Conservation (phyloP, 1,139 yeast genomes). For the Candida dubliniensis region DNA sequence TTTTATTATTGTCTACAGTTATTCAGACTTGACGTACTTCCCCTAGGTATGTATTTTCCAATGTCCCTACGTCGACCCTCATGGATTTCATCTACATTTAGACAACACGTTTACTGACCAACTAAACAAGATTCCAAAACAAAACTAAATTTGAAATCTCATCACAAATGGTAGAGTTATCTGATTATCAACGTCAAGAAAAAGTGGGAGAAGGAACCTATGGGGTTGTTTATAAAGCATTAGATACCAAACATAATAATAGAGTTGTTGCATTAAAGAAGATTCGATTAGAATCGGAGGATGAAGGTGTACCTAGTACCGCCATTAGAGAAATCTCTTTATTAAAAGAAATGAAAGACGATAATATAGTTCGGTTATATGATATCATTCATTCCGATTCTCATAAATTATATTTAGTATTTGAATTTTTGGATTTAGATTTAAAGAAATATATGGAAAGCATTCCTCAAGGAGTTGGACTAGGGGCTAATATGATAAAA, state of each 20-base stretch:
- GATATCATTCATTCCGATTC: constrained; percentile 98
- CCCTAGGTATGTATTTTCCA: no score
- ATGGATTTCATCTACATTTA: no score
- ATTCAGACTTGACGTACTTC: no score
- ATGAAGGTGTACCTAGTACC: constrained; percentile 98
- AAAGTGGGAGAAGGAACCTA: constrained; percentile 98
- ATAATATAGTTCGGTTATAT: constrained; percentile 84
- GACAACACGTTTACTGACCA: no score
- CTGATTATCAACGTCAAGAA: constrained; percentile 90
- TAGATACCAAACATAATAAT: constrained; percentile 85
- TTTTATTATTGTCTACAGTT: no score
- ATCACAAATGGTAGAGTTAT: constrained; percentile 71
- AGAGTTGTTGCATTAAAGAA: constrained; percentile 92
- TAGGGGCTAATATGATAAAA: constrained; percentile 88
- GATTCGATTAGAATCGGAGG: constrained; percentile 93
- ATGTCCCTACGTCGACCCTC: no score
- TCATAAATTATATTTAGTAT: constrained; percentile 88
- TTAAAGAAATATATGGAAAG: constrained; percentile 96
- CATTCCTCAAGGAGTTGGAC: constrained; percentile 87
- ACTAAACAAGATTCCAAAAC: no score
- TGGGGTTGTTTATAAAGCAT: constrained; percentile 96
- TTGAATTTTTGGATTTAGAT: constrained; percentile 91
- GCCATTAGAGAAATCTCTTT: constrained; percentile 96
- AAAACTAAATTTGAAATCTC: no score
- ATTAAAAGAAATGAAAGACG: constrained; percentile 88